Percentiles rank a stretch among this genome's conserved stretches.
phyloP scores from a whole-genome alignment of 2,329 filamentous ascomycete species.

The Colletotrichum paranaense region DNA sequence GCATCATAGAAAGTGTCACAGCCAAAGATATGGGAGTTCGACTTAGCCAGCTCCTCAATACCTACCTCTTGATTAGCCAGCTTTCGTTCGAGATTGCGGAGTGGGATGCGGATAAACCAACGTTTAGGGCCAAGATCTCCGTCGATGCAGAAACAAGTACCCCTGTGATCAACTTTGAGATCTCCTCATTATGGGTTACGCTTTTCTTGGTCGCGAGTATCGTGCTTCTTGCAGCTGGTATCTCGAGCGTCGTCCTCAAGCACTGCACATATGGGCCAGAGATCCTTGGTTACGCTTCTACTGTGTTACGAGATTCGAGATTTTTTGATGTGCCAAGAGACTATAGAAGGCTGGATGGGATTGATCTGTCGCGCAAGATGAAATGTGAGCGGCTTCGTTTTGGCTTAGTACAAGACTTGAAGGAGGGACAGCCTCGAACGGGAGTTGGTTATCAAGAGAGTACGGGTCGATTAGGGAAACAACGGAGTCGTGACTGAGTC shows the following conservation, averaged over 20 bases:
- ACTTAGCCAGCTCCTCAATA: constrained; percentile 4
- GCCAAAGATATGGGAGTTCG: background rate
- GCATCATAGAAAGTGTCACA: background rate
- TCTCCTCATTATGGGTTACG: background rate
- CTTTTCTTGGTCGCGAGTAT: background rate
- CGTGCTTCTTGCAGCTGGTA: background rate
- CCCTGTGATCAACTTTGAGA: background rate
- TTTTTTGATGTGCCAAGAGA: background rate
- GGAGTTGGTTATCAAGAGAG: too few species aligned
- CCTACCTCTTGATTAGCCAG: background rate
- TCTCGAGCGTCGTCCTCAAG: background rate
- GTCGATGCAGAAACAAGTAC: background rate
- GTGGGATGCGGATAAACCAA: background rate
- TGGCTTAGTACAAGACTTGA: too few species aligned
- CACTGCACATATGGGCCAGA: background rate
- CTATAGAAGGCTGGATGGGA: background rate
- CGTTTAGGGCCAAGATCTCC: background rate
- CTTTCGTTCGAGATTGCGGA: background rate
- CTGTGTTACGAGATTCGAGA: background rate
- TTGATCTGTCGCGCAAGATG: background rate
- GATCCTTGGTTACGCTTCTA: background rate
- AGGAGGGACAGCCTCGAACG: too few species aligned
- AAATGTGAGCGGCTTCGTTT: too few species aligned
- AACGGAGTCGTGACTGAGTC: too few species aligned
- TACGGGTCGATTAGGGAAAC: too few species aligned